Evolutionary conservation across 2,329 filamentous ascomycete genomes (phyloP), one percentile per base, ranked within the genome.

Genomic region (Mycocentrospora acerina): DNA sequence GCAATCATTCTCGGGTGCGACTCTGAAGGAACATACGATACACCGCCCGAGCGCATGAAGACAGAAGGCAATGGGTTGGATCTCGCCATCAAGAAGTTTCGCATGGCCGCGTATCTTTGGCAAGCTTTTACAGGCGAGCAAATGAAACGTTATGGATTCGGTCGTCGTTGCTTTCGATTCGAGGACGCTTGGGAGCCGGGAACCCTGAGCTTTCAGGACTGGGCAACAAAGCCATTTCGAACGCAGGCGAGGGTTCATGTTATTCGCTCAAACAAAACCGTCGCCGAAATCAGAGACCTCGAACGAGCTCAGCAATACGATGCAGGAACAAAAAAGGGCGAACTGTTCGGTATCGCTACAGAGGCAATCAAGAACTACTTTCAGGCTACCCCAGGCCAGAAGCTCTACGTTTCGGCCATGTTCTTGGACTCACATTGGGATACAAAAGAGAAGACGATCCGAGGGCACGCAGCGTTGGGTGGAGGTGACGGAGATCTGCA

Each of bases 81-180:
- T 9, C 82, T 81, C 7, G 93, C 93, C 0, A 78, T 95, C 35
- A 82, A 81, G 57, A 98, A 98, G 64, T 96, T 93, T 64, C 82
- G 90, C 48, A 96, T 95, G 86, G 86, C 90, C 13, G 91, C 89
- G 16, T 96, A 97, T 63, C 75, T 97, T 11, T 97, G 93, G 90
- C 93, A 98, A 65, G 89, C 90, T 7, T 97, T 95, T 59, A 97
- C 91, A 0, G 89, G 88, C 6, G 93, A 98, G 66, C 90, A 97
- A 64, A 97, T 97, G 91, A 86, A 82, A 65, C 83, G 89, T 47
- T 87, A 95, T 63, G 87, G 85, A 44, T 81, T 97, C 52, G 90
- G 90, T 8, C 80, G 91, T 42, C 82, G 91, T 40, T 84, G 81
- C 36, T 97, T 96, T 67, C 80, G 90, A 29, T 90, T 95, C 47